phyloP scores from a whole-genome alignment of 1,139 yeast species.

The Pichia sp. region DNA sequence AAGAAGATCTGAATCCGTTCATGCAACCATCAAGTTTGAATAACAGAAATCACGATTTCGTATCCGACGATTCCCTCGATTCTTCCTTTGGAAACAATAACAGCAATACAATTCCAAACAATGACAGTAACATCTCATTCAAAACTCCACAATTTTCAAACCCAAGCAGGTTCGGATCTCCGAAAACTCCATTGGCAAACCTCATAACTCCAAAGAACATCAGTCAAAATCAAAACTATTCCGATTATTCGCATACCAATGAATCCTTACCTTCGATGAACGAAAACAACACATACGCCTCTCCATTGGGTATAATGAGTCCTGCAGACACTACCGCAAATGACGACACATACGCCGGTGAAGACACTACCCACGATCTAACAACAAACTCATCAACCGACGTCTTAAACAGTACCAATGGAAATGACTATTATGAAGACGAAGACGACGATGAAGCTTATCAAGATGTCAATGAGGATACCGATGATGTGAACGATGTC shows the following conservation, averaged over 20 bases:
- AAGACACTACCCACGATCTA: not conserved
- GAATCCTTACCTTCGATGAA: not conserved
- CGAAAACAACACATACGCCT: not conserved
- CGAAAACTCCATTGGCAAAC: conserved; percentile 6
- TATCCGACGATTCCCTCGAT: conserved; percentile 16
- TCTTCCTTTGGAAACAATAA: conserved; percentile 12
- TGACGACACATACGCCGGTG: not conserved
- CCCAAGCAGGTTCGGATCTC: conserved; percentile 5
- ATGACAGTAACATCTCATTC: not conserved
- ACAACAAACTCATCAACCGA: not conserved
- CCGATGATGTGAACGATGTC: conserved; percentile 1
- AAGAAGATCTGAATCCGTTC: not conserved
- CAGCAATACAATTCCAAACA: not conserved
- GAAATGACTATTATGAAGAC: not conserved
- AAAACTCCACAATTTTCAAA: conserved; percentile 10
- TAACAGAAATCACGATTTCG: conserved; percentile 1
- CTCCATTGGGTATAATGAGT: not conserved
- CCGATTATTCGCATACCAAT: not conserved
- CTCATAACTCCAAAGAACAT: not conserved
- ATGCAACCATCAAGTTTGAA: conserved; percentile 5
- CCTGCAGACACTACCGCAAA: not conserved
- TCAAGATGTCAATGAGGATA: conserved; percentile 10
- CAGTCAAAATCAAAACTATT: not conserved
- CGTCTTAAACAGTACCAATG: not conserved
- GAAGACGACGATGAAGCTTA: conserved; percentile 8